Base-by-base conservation (phyloP, 352 stramenopile genomes). In the Pythium rishiriense region DNA sequence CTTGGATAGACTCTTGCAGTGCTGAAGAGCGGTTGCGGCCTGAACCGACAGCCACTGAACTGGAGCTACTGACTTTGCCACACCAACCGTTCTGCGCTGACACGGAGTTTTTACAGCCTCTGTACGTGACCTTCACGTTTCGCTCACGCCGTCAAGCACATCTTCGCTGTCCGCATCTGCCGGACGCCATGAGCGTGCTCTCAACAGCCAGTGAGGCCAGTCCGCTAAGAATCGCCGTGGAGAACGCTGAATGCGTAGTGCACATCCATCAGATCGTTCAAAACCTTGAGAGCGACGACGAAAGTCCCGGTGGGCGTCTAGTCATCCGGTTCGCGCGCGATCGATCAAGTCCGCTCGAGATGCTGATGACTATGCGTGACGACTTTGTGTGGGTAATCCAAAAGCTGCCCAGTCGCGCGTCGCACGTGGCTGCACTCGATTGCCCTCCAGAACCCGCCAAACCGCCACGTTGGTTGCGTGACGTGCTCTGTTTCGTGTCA, bases 391-490 rank as follows among this genome's bases (percentile, higher is more conserved):
- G 78, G 81, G 39, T 64, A 14, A 66, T 87, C 28, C 37, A 17
- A 1, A 37, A 64, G 11, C 46, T 65, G 17, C 62, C 49, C 17
- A 4, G 26, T 48, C 47, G 1, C 19, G 50, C n/a, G 41, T 11
- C 31, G 29, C 11, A 43, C 37, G 41, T 39, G 15, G 17, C 56
- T 14, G 1, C 11, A 8, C 17, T 26, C 62, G 54, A 15, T 0
- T 43, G 24, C 55, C 7, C 11, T 39, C 14, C 15, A 14, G 14
- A 62, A 8, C 48, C 52, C 14, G 14, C 24, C 2, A 17, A 48
- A 12, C 78, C 78, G 10, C 72, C 69, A 0, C 64, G 66, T 31
- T 93, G 85, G 85, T 63, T 92, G 39, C 64, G 76, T 9, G 76
- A 83, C 26, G 43, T 93, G 6, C 62, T 81, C 43, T 78, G 70